Conservation (phyloP, 139 green algal species). For the Chlamydomonas sp. region DNA sequence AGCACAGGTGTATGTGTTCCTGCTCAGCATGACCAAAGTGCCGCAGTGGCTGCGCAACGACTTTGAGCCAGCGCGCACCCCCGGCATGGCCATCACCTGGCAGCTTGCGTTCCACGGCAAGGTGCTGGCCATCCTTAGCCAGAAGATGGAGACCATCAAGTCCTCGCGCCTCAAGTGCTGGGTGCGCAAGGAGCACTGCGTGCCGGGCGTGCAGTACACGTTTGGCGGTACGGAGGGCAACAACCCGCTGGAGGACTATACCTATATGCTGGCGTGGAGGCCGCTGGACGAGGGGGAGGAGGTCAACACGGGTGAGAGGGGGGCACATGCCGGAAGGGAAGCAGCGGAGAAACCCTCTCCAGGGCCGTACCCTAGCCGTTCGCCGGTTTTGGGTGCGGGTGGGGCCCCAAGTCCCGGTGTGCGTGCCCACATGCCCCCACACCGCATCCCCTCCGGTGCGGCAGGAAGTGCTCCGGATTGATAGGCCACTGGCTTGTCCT, state of each 20-base stretch:
- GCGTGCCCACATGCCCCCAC: too few species aligned
- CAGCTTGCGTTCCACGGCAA: neutral
- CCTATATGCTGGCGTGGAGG: slow-evolving; percentile 18
- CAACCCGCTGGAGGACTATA: slow-evolving; percentile 12
- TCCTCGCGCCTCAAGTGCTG: neutral
- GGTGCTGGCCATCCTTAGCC: slow-evolving; percentile 1
- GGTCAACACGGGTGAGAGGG: neutral
- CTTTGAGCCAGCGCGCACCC: neutral
- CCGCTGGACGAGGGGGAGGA: neutral
- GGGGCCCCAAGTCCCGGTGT: too few species aligned
- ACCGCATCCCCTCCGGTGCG: too few species aligned
- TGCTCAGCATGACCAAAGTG: neutral
- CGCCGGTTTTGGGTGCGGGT: too few species aligned
- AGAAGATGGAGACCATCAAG: neutral
- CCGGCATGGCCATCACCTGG: neutral
- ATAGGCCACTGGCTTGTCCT: too few species aligned
- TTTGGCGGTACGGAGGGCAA: slow-evolving; percentile 4
- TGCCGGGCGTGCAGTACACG: neutral
- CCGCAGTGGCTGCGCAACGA: slow-evolving; percentile 15
- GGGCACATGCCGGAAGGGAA: neutral
- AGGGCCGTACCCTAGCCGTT: too few species aligned
- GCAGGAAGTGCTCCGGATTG: too few species aligned
- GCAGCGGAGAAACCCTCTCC: neutral
- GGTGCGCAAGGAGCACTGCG: slow-evolving; percentile 4
- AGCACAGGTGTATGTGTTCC: slow-evolving; percentile 2